These are phyloP conservation scores for Suhomyces faveliae DNA, from an alignment of 805 yeast species.

Conservation along the genomic window DNA sequence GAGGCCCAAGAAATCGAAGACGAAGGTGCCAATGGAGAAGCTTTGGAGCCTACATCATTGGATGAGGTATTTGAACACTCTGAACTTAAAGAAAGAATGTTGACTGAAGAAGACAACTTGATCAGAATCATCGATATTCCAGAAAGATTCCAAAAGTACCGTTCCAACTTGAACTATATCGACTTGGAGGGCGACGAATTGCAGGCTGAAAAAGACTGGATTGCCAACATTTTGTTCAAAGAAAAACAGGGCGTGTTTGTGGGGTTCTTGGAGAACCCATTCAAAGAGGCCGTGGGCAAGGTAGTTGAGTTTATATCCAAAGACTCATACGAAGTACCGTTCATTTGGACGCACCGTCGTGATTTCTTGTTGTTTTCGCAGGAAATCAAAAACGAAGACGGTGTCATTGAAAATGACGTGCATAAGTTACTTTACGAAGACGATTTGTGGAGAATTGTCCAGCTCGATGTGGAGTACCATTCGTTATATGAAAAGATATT, in stretches of 20 bases:
- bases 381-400: conserved; percentile 41
- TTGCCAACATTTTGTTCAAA: conserved; percentile 57
- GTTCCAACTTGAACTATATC: conserved; percentile 64
- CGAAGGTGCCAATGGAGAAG: conserved; percentile 48
- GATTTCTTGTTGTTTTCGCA: conserved; percentile 71
- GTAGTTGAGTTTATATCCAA: conserved; percentile 69
- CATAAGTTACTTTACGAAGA: conserved; percentile 66
- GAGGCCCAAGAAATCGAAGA: conserved; percentile 78
- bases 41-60: conserved; percentile 57
- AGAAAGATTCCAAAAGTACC: conserved; percentile 81
- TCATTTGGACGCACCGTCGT: conserved; percentile 92
- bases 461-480: conserved; percentile 84
- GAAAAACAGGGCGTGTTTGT: conserved; percentile 52
- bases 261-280: conserved; percentile 46
- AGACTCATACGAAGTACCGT: conserved; percentile 87
- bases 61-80: conserved; percentile 93
- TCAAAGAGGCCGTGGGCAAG: conserved; percentile 67
- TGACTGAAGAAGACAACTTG: conserved; percentile 87
- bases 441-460: conserved; percentile 89
- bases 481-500: conserved; percentile 73
- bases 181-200: conserved; percentile 71
- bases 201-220: conserved; percentile 74
- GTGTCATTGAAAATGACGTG: conserved; percentile 34
- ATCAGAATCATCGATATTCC: conserved; percentile 88
- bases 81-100: conserved; percentile 84